Evolutionary conservation across 2,329 filamentous ascomycete genomes (phyloP).

Genomic region (Pseudogymnoascus sp.): DNA sequence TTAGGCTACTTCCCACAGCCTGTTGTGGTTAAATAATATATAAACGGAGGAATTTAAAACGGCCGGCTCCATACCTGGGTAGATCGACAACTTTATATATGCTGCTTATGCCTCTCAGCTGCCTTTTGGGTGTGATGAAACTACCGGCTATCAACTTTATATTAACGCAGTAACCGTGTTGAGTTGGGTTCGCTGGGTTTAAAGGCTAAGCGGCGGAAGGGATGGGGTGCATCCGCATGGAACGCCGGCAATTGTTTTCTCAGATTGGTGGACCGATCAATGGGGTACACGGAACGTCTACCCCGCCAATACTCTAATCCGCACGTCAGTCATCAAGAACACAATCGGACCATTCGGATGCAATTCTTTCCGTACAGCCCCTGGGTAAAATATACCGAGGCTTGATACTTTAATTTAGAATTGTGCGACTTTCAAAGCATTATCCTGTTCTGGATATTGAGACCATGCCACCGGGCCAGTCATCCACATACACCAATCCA

Average conservation of each 20-base stretch:
- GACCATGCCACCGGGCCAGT: background rate
- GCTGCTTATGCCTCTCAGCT: background rate
- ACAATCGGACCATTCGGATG: background rate
- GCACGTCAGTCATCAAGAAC: background rate
- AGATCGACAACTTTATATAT: background rate
- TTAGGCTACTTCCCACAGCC: background rate
- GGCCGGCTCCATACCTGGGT: background rate
- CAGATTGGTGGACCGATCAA: background rate
- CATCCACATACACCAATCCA: background rate
- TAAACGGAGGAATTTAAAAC: background rate
- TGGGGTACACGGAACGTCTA: background rate
- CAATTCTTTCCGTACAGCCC: background rate
- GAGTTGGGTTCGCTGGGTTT: background rate
- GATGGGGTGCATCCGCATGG: background rate
- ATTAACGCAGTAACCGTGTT: background rate
- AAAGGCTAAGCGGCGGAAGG: background rate
- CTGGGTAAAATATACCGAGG: background rate
- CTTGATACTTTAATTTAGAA: background rate
- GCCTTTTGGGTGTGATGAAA: background rate
- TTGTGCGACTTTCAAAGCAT: background rate
- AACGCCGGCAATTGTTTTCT: background rate
- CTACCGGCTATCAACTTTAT: slow-evolving; percentile 1
- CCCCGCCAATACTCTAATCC: slow-evolving; percentile 1
- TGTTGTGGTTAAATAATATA: background rate
- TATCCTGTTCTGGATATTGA: background rate